phyloP scores from a whole-genome alignment of 257 asterid genomes.

The Fraxinus excelsior region DNA sequence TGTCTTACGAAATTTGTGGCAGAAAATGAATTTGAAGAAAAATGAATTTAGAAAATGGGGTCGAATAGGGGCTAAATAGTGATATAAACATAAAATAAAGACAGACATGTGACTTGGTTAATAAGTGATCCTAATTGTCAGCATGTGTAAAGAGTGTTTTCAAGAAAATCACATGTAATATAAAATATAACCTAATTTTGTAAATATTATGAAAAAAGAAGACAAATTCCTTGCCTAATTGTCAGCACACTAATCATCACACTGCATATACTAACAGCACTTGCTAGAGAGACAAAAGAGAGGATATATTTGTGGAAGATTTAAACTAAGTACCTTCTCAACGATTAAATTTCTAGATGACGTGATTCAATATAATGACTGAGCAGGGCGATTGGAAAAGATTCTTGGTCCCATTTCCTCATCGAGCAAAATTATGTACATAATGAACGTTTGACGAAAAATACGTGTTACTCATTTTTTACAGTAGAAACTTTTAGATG shows the following conservation, averaged over 20 bases:
- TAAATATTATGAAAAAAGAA: neutral
- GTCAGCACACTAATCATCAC: neutral
- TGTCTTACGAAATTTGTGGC: too few relatives aligned
- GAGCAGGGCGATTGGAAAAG: neutral
- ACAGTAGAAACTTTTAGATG: too few relatives aligned
- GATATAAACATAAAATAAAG: neutral
- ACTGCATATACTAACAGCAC: neutral
- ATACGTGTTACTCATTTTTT: neutral
- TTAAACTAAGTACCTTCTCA: neutral
- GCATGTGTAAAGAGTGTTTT: neutral
- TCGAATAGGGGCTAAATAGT: too few relatives aligned
- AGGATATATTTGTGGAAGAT: neutral
- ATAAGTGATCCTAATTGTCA: neutral
- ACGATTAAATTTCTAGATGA: neutral
- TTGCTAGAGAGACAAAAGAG: neutral
- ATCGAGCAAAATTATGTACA: neutral
- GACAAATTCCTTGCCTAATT: neutral
- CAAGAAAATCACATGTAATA: neutral
- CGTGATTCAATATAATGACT: neutral
- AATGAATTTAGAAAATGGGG: too few relatives aligned
- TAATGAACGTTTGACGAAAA: neutral
- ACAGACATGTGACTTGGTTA: neutral
- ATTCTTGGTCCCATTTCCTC: neutral
- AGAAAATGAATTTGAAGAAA: too few relatives aligned
- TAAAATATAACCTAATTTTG: neutral